phyloP scores from a whole-genome alignment of 306 rosid species.

The Abrus pulchellus region DNA sequence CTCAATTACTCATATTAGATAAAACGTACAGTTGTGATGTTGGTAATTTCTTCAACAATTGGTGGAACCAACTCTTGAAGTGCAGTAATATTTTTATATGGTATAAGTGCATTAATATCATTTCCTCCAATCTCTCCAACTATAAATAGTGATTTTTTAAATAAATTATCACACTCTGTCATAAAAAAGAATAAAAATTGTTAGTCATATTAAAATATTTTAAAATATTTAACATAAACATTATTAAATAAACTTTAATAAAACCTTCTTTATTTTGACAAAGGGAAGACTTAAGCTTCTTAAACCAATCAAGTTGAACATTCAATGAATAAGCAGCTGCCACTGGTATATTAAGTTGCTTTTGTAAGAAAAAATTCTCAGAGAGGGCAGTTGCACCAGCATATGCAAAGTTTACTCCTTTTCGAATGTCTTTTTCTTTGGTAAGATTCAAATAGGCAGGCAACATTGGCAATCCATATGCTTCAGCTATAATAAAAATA shows the following conservation, averaged over 20 bases:
- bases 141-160: background rate
- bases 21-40: background rate
- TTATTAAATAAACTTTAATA: background rate
- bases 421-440: background rate
- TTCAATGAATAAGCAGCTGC: background rate
- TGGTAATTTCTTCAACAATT: background rate
- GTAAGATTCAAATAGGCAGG: background rate
- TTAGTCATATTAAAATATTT: background rate
- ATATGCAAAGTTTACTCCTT: background rate
- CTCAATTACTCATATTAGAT: background rate
- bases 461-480: background rate
- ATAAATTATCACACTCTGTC: background rate
- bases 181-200: background rate
- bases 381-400: background rate
- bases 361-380: background rate
- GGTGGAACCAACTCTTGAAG: background rate
- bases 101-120: background rate
- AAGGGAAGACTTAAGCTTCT: background rate
- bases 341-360: too few relatives aligned
- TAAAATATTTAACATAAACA: background rate
- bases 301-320: constrained; percentile 7
- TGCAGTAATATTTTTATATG: background rate
- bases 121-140: constrained; percentile 7
- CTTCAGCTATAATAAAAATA: background rate
- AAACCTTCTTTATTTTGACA: background rate